Conservation (phyloP, 805 yeast genomes). For the Candida awuae region DNA sequence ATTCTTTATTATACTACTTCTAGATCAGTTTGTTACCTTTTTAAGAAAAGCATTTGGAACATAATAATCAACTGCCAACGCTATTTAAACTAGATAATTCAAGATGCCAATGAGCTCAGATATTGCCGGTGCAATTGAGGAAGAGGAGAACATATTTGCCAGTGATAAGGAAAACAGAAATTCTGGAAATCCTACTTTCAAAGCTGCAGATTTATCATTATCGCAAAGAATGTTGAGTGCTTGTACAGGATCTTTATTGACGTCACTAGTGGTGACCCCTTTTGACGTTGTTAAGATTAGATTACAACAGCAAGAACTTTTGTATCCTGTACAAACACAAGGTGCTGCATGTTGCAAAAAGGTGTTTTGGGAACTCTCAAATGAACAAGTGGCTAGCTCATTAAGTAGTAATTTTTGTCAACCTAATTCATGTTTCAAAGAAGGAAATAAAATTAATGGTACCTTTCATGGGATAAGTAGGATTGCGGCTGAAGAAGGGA, state of each 20-base stretch:
- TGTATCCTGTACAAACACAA: slow-evolving; percentile 29
- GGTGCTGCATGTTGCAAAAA: slow-evolving; percentile 30
- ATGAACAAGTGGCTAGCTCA: slow-evolving; percentile 16
- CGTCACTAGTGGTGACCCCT: slow-evolving; percentile 70
- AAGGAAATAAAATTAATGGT: slow-evolving; percentile 40
- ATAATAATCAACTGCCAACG: no score
- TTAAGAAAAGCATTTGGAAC: neutral
- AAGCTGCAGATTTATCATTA: slow-evolving; percentile 33
- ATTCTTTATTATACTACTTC: neutral
- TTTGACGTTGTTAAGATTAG: slow-evolving; percentile 74
- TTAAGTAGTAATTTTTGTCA: slow-evolving; percentile 27
- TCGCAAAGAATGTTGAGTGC: slow-evolving; percentile 71
- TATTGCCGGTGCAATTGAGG: slow-evolving; percentile 34
- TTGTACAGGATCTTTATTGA: slow-evolving; percentile 63
- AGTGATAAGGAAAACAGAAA: neutral
- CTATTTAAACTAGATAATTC: neutral
- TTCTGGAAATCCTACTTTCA: neutral
- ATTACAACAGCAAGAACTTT: slow-evolving; percentile 66
- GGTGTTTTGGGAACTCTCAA: slow-evolving; percentile 28
- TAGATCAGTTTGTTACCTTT: neutral
- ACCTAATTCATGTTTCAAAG: slow-evolving; percentile 34
- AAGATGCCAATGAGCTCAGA: slow-evolving; percentile 34
- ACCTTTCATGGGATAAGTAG: slow-evolving; percentile 66
- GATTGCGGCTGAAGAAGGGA: slow-evolving; percentile 68
- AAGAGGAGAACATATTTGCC: slow-evolving; percentile 18